These are phyloP conservation scores for Cercophora newfieldiana DNA, from an alignment of 495 filamentous ascomycete species.

Conservation along the genomic window DNA sequence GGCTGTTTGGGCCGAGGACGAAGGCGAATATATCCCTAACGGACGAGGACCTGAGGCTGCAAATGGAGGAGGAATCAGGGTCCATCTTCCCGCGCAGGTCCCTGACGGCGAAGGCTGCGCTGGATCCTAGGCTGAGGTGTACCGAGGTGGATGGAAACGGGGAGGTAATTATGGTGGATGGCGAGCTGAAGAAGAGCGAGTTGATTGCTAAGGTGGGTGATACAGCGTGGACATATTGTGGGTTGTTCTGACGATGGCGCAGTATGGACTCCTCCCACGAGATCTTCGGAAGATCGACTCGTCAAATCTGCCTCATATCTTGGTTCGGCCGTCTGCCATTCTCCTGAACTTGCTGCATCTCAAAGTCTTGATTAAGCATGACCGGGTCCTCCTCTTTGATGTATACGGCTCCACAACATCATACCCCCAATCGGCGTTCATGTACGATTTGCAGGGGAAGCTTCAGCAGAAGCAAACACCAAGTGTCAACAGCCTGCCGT, in stretches of 20 bases:
- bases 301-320: slow-evolving; percentile 94
- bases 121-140: slow-evolving; percentile 81
- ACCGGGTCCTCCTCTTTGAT: slow-evolving; percentile 93
- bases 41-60: slow-evolving; percentile 54
- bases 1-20: slow-evolving; percentile 50
- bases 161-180: slow-evolving; percentile 91
- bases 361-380: slow-evolving; percentile 88
- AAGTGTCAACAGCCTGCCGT: slow-evolving; percentile 59
- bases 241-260: not conserved
- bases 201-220: slow-evolving; percentile 84
- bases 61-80: slow-evolving; percentile 48
- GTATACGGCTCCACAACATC: slow-evolving; percentile 93
- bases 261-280: slow-evolving; percentile 94
- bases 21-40: slow-evolving; percentile 40
- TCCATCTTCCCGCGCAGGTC: slow-evolving; percentile 62
- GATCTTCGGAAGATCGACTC: slow-evolving; percentile 98
- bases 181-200: slow-evolving; percentile 96
- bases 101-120: slow-evolving; percentile 67
- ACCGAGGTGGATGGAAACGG: slow-evolving; percentile 93
- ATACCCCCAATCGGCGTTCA: slow-evolving; percentile 92
- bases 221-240: not conserved
- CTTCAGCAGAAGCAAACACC: slow-evolving; percentile 54
- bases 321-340: slow-evolving; percentile 91
- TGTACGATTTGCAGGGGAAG: slow-evolving; percentile 80
- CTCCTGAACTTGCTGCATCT: slow-evolving; percentile 93